Conservation (phyloP, 805 yeast genomes). For the Ogataea glucozyma region DNA sequence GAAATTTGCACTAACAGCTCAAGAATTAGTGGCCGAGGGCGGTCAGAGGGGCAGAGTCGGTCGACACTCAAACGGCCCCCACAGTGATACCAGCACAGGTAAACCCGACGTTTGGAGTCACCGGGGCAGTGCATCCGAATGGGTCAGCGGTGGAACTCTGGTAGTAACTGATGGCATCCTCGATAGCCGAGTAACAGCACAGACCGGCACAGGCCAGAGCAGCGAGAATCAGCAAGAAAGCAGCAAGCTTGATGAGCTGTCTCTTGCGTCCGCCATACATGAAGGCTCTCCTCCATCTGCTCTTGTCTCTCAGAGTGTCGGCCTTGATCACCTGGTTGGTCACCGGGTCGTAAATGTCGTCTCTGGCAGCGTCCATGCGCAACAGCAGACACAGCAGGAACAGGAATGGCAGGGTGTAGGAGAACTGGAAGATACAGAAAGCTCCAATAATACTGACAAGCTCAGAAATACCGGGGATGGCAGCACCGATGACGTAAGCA, state of each 20-base stretch:
- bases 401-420: conserved; percentile 45
- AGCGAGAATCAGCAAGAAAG: conserved; percentile 11
- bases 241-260: conserved; percentile 5
- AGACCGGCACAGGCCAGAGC: conserved; percentile 16
- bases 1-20: no score
- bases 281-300: conserved; percentile 14
- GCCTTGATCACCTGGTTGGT: conserved; percentile 9
- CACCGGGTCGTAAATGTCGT: conserved; percentile 12
- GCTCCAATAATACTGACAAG: conserved; percentile 43
- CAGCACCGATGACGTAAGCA: conserved; percentile 45
- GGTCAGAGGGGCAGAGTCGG: not conserved
- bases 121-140: conserved; percentile 18
- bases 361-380: conserved; percentile 13
- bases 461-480: conserved; percentile 44
- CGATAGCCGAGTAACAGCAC: conserved; percentile 17
- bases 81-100: conserved; percentile 19
- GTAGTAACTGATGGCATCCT: conserved; percentile 14
- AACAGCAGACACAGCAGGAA: conserved; percentile 14
- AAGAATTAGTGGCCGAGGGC: not conserved
- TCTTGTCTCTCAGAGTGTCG: conserved; percentile 8
- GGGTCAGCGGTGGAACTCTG: conserved; percentile 10
- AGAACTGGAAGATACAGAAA: conserved; percentile 46
- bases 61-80: conserved; percentile 1
- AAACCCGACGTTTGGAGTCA: conserved; percentile 16
- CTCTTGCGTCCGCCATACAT: conserved; percentile 12